phyloP scores from a whole-genome alignment of 305 asterid genomes.

The Fraxinus nigra region DNA sequence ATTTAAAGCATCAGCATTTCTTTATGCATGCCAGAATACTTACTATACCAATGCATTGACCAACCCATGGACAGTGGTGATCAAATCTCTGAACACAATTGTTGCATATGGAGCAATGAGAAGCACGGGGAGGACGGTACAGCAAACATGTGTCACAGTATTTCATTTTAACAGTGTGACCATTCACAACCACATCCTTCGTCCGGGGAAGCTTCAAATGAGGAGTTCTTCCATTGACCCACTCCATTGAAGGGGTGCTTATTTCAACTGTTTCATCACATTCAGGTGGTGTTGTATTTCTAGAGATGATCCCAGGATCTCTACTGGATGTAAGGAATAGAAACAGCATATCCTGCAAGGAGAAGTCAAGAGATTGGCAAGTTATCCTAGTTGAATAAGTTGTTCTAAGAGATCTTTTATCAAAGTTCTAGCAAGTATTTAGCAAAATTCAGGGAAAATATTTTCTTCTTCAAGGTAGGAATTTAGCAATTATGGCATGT shows the following conservation, averaged over 20 bases:
- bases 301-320: slow-evolving; percentile 84
- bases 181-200: slow-evolving; percentile 63
- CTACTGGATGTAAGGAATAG: slow-evolving; percentile 72
- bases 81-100: slow-evolving; percentile 80
- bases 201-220: slow-evolving; percentile 66
- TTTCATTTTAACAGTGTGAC: slow-evolving; percentile 64
- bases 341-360: slow-evolving; percentile 60
- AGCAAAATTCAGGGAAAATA: background rate
- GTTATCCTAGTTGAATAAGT: background rate
- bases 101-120: slow-evolving; percentile 89
- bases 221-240: slow-evolving; percentile 79
- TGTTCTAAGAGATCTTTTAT: slow-evolving; percentile 7
- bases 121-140: slow-evolving; percentile 86
- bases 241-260: slow-evolving; percentile 74
- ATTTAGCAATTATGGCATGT: background rate
- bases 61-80: slow-evolving; percentile 92
- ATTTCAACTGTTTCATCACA: slow-evolving; percentile 46
- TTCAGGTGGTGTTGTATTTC: slow-evolving; percentile 65
- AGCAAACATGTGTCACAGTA: slow-evolving; percentile 79
- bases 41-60: slow-evolving; percentile 85
- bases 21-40: slow-evolving; percentile 31
- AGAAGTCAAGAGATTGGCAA: slow-evolving; percentile 12
- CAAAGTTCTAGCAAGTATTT: background rate
- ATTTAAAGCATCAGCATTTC: background rate
- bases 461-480: background rate